Conservation (phyloP, 2,329 filamentous ascomycete genomes). For the Aspergillus latus region DNA sequence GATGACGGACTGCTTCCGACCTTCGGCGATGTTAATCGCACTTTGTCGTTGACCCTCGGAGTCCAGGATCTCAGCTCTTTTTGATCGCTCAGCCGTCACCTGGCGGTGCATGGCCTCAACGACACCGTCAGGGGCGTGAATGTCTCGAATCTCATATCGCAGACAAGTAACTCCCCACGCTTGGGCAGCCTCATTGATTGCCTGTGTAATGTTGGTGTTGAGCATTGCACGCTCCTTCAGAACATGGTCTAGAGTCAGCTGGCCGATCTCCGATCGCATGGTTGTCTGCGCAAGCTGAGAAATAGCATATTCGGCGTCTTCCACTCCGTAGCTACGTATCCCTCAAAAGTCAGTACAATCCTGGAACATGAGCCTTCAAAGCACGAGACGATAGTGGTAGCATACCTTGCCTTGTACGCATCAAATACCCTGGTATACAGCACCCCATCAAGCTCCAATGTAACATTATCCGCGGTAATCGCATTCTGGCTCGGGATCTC, state of each 20-base stretch:
- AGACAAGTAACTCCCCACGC: constrained; percentile 96
- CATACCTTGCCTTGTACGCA: constrained; percentile 92
- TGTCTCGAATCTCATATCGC: constrained; percentile 96
- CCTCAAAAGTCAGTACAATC: background rate
- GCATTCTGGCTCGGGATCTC: constrained; percentile 97
- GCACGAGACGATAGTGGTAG: background rate
- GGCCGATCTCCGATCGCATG: constrained; percentile 97
- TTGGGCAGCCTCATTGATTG: constrained; percentile 96
- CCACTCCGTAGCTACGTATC: constrained; percentile 78
- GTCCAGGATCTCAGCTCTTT: constrained; percentile 95
- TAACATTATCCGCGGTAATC: constrained; percentile 98
- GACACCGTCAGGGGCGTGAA: constrained; percentile 89
- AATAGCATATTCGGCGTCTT: constrained; percentile 98
- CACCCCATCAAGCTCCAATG: constrained; percentile 91
- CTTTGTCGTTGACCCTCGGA: constrained; percentile 95
- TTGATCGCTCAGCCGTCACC: constrained; percentile 94
- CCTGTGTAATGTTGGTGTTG: constrained; percentile 97
- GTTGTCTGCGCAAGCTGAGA: constrained; percentile 97
- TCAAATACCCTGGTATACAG: constrained; percentile 96
- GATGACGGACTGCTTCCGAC: constrained; percentile 94
- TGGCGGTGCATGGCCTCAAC: constrained; percentile 98
- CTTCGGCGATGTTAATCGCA: constrained; percentile 98
- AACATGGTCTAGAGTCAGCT: constrained; percentile 93
- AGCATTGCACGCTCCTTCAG: constrained; percentile 94
- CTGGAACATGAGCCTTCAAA: background rate